These are phyloP conservation scores for Agarophyton chilense DNA, from an alignment of 23 red algal species.

Conservation along the genomic window DNA sequence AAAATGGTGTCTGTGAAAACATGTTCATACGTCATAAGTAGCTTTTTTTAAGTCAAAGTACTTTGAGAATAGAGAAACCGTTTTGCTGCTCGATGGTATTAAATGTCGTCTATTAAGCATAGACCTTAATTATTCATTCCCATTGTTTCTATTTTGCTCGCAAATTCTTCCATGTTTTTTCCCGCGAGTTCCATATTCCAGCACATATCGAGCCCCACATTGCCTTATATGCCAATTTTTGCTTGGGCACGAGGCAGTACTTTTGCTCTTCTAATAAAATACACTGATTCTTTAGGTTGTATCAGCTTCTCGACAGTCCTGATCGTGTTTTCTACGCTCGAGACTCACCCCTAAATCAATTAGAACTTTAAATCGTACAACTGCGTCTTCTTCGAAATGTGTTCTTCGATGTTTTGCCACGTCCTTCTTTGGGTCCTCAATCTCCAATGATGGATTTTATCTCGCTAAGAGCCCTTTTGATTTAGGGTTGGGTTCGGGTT, in stretches of 20 bases:
- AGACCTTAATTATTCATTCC: slow-evolving; percentile 58
- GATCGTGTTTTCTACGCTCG: not conserved
- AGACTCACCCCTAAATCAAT: slow-evolving; percentile 47
- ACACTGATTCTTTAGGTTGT: not conserved
- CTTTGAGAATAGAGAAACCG: too few relatives aligned
- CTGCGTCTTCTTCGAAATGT: slow-evolving; percentile 41
- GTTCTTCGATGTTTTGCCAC: not conserved
- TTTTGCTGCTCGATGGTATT: slow-evolving; percentile 33
- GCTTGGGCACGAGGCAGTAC: slow-evolving; percentile 6
- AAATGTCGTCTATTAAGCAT: slow-evolving; percentile 24
- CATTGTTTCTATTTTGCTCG: slow-evolving; percentile 4
- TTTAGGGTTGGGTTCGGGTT: too few relatives aligned
- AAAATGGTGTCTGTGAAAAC: too few relatives aligned
- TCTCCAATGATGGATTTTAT: too few relatives aligned
- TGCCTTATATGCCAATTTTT: slow-evolving; percentile 48
- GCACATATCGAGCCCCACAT: slow-evolving; percentile 43
- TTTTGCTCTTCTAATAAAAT: slow-evolving; percentile 41
- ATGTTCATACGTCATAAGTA: too few relatives aligned
- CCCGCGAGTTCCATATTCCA: slow-evolving; percentile 22
- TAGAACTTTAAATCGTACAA: not conserved
- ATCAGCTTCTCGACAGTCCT: not conserved
- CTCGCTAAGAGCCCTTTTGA: too few relatives aligned
- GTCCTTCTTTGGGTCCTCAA: not conserved
- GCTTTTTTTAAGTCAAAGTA: too few relatives aligned
- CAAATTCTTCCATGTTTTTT: slow-evolving; percentile 25